phyloP scores from a whole-genome alignment of 805 yeast species.

The Starmerella apicola region DNA sequence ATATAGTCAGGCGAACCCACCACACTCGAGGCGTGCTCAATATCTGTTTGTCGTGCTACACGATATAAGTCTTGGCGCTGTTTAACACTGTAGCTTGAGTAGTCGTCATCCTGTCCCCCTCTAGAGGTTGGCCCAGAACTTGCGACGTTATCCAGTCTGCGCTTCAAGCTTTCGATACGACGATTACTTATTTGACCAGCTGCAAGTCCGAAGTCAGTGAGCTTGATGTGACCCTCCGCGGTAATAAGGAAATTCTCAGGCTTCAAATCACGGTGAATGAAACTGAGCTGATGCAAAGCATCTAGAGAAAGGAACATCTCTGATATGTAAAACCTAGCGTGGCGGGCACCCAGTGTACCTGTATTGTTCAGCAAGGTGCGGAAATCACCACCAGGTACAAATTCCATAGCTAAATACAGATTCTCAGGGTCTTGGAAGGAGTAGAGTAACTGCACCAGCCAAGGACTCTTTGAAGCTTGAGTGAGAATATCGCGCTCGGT shows the following conservation, averaged over 20 bases:
- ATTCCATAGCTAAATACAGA: constrained; percentile 94
- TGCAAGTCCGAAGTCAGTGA: constrained; percentile 94
- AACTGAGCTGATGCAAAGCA: constrained; percentile 86
- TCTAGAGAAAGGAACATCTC: constrained; percentile 96
- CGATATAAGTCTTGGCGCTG: constrained; percentile 84
- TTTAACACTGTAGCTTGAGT: constrained; percentile 52
- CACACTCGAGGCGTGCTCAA: constrained; percentile 83
- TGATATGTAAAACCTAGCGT: constrained; percentile 85
- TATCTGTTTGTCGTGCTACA: constrained; percentile 55
- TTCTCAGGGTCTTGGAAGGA: constrained; percentile 90
- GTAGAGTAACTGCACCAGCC: constrained; percentile 87
- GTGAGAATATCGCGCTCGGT: constrained; percentile 95
- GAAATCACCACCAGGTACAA: constrained; percentile 99
- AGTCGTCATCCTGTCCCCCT: constrained; percentile 30
- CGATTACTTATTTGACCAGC: constrained; percentile 91
- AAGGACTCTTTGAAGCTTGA: constrained; percentile 77
- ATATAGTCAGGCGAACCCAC: constrained; percentile 98
- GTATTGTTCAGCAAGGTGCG: constrained; percentile 89
- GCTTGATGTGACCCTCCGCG: constrained; percentile 78
- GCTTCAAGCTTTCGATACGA: constrained; percentile 82
- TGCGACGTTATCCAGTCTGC: constrained; percentile 33
- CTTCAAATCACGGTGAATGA: constrained; percentile 91
- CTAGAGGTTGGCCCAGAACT: background rate
- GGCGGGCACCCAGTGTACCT: constrained; percentile 84
- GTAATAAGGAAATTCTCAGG: constrained; percentile 90